Evolutionary conservation across 1,139 yeast genomes (phyloP), one percentile per base, ranked within the genome.

Genomic region (Candida gigantensis): DNA sequence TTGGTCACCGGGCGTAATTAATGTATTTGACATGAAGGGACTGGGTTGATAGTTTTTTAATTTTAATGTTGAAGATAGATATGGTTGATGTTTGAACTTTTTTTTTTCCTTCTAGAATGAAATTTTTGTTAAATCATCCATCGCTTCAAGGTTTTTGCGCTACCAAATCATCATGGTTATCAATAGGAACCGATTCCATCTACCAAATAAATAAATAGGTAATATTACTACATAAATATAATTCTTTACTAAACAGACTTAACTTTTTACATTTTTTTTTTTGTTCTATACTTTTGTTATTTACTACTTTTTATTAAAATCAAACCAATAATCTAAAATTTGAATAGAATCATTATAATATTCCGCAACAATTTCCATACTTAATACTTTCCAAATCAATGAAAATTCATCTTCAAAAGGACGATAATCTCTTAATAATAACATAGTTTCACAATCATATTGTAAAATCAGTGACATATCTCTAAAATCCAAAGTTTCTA

Each of bases 1-100:
- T 3, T 52, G 39, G 43, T 71, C 76, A 5, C 77, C 77, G 6
- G 76, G 77, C 46, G 65, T 46, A 40, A 65, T 58, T 27, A 60
- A 35, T 15, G 28, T 30, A 8, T 30, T 28, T 14, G 45, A 31
- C 42, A 41, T 41, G 21, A 29, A 19, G 12, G 17, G 15, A n/a
- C 16, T 23, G 15, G n/a, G n/a, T n/a, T n/a, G n/a, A n/a, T n/a
- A n/a, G n/a, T n/a, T n/a, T n/a, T n/a, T n/a, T n/a, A n/a, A n/a
- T n/a, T n/a, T n/a, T n/a, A n/a, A n/a, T n/a, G n/a, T n/a, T n/a
- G n/a, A n/a, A n/a, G n/a, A n/a, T n/a, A n/a, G n/a, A n/a, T n/a
- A n/a, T n/a, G n/a, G n/a, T n/a, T n/a, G n/a, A n/a, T n/a, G n/a
- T n/a, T n/a, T n/a, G n/a, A n/a, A n/a, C n/a, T n/a, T n/a, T n/a